Evolutionary conservation across 2,329 filamentous ascomycete species (phyloP).

Genomic region (Stagonosporopsis vannaccii): DNA sequence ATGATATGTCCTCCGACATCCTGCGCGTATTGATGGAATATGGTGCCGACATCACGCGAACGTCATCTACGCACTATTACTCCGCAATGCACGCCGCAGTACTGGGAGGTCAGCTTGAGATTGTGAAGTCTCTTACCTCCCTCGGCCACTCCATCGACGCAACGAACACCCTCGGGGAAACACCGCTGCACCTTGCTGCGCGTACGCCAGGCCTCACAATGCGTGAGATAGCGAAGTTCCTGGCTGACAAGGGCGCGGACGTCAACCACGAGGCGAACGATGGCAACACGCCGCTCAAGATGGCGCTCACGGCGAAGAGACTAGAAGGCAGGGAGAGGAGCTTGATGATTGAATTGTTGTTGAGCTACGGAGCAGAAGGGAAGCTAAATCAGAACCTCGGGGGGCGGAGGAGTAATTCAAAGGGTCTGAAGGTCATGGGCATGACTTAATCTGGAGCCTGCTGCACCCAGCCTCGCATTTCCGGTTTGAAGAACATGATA

Average conservation of each 20-base stretch:
- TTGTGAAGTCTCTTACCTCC: constrained; percentile 36
- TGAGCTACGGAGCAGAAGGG: constrained; percentile 39
- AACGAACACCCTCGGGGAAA: constrained; percentile 38
- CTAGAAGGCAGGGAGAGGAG: constrained; percentile 38
- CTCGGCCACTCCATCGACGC: constrained; percentile 38
- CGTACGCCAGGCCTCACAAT: constrained; percentile 34
- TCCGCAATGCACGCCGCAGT: constrained; percentile 42
- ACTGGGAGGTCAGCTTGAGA: constrained; percentile 34
- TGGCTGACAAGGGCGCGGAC: constrained; percentile 42
- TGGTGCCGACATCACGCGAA: constrained; percentile 39
- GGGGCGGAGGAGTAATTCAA: constrained; percentile 27
- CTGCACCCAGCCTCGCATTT: background rate
- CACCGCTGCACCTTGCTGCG: constrained; percentile 42
- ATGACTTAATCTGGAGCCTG: constrained; percentile 13
- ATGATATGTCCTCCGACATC: constrained; percentile 34
- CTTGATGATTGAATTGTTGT: constrained; percentile 38
- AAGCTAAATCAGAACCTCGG: constrained; percentile 25
- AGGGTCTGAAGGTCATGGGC: constrained; percentile 32
- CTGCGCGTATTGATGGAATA: constrained; percentile 38
- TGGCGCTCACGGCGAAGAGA: constrained; percentile 26
- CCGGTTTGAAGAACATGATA: background rate
- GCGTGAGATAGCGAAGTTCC: constrained; percentile 32
- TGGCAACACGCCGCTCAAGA: constrained; percentile 34
- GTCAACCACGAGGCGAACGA: constrained; percentile 36
- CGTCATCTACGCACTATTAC: constrained; percentile 25